These are phyloP conservation scores for Dovyalis caffra DNA, from an alignment of 345 rosid genomes.

Conservation along the genomic window DNA sequence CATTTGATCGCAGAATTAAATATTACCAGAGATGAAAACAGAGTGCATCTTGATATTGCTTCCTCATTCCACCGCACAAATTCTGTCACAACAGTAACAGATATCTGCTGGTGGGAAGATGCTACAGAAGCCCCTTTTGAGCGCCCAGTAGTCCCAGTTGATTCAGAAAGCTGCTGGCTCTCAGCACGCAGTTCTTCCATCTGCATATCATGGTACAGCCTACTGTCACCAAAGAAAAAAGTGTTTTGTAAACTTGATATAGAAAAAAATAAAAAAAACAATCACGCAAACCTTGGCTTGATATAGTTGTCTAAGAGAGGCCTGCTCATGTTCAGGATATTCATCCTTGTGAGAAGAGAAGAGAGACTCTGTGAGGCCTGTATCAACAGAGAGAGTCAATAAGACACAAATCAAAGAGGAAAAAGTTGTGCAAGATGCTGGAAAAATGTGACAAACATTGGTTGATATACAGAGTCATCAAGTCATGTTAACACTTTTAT, in stretches of 20 bases:
- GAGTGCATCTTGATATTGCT: constrained; percentile 88
- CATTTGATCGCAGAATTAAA: constrained; percentile 10
- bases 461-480: not conserved
- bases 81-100: constrained; percentile 98
- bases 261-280: not conserved
- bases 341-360: constrained; percentile 95
- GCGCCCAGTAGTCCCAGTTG: constrained; percentile 88
- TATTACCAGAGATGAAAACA: constrained; percentile 85
- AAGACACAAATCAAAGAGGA: not conserved
- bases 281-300: constrained; percentile 62
- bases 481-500: not conserved
- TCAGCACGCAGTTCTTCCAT: constrained; percentile 92
- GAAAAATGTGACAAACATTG: not conserved
- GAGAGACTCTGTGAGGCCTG: constrained; percentile 90
- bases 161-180: constrained; percentile 64
- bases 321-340: constrained; percentile 91
- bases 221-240: constrained; percentile 1
- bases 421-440: not conserved
- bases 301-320: constrained; percentile 89
- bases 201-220: constrained; percentile 40
- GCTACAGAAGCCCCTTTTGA: constrained; percentile 85
- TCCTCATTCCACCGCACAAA: constrained; percentile 99
- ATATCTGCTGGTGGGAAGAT: constrained; percentile 81
- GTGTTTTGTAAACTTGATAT: constrained; percentile 5
- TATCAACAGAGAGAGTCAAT: constrained; percentile 18